Base-by-base conservation (phyloP, 2,329 filamentous ascomycete genomes). In the Huntiella moniliformis region DNA sequence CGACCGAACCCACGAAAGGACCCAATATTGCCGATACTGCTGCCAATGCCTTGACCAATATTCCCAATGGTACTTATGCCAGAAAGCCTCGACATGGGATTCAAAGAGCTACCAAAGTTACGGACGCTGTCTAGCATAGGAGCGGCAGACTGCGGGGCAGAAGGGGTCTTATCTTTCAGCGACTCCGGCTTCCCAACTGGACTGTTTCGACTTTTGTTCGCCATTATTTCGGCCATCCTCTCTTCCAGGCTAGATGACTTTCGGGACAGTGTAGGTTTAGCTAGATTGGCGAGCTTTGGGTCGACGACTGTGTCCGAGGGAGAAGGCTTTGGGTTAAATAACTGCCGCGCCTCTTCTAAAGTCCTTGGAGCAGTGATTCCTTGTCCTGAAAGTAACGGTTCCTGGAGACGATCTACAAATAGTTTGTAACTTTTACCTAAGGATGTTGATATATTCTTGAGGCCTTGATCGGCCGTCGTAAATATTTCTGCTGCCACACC, bases 371-470 rank as follows among this genome's bases (percentile, higher is more conserved):
- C 70, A 5, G 75, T 62, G 2, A 77, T 69, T 12, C 70, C 64
- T 17, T 62, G 59, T 22, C 57, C 56, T 6, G 60, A 56, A 10
- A n/a, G 31, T 38, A 61, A 60, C 10, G 56, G 54, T 58, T 94
- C 86, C 51, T 82, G 84, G 15, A 95, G 68, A 53, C 86, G 83
- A 12, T 88, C 88, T 46, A 98, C 76, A 17, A 98, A 66, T 58
- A 96, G 93, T 50, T 86, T 91, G 63, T 95, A 92, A 58, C 86
- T 95, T 56, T 84, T 86, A 50, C 88, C 87, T 3, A 96, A 67
- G 41, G 85, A 92, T 56, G 73, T 87, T 51, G 88, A 83, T 53
- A 98, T 94, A 33, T 79, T 92, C 57, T 95, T 93, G 52, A 96
- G 68, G 1, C 87, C 74, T 58, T 94, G 86, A 56, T 98, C 91